Evolutionary conservation across 345 rosid species (phyloP), one percentile per base, ranked within the genome.

Genomic region (Pugionium cornutum): DNA sequence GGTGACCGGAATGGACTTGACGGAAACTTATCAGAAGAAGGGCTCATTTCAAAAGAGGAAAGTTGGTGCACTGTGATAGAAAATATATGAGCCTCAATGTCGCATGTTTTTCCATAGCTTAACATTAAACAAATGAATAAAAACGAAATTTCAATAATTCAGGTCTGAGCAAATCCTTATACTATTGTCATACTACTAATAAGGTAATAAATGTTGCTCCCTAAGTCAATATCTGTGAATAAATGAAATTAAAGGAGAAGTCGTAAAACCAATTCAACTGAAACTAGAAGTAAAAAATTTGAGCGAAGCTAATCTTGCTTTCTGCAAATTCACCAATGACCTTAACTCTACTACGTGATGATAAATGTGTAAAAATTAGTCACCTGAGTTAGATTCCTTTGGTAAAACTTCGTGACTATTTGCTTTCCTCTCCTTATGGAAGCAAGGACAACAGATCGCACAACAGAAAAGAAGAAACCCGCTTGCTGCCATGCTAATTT

Each of bases 331-430:
- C 33, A 62, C 40, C 10, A 31, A 58, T 48, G 40, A 37, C 36
- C 44, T 25, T 3, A 49, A 62, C 18, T 43, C 45, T 28, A 55
- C 25, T 46, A 51, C 9, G 62, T 45, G 42, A 28, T 48, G 29
- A 54, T 35, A 27, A 49, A 69, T 43, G 53, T 36, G 27, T 48
- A 28, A 65, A 53, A 82, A 78, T 30, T 18, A n/a, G 43, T 84
- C 58, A 94, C 99, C 71, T 80, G 96, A 83, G 79, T 69, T 72
- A 42, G 68, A 74, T 28, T 86, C 92, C 73, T 76, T 85, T 4
- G 81, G 58, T 59, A 82, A 82, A 74, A 85, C 86, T 58, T 80
- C 55, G 53, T 75, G 83, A 5, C 84, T 58, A 63, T 80, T 72
- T 68, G 84, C 83, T 83, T 78, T 88, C 77, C 73, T 84, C 79